Base-by-base conservation (phyloP, 2,329 filamentous ascomycete species). In the Meredithiella fracta region DNA sequence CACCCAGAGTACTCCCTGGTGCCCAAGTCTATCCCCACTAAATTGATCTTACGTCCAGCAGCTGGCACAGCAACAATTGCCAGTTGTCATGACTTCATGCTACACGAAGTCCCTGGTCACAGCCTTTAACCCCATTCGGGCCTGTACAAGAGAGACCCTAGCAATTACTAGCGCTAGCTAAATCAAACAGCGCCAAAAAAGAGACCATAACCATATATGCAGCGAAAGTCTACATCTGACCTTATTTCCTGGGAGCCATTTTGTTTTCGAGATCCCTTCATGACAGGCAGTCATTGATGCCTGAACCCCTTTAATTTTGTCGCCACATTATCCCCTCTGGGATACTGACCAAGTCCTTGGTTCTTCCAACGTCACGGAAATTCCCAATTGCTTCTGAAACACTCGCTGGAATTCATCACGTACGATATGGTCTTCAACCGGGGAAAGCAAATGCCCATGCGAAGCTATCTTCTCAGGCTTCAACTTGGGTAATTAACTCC, bases 341-440 rank as follows among this genome's bases (percentile, higher is more conserved):
- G 29, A 34, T 34, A 5, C 29, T 5, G 29, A 34, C 29, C 11
- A 34, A 34, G 29, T 34, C 5, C 29, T 11, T 34, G 11, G n/a
- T n/a, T n/a, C 29, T 5, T 34, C 5, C 29, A 34, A 5, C 5
- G 11, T 34, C 5, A 34, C 11, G 5, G 11, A 34, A 11, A 34
- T 5, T 34, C 29, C 29, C 11, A 34, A 11, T 11, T 34, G 5
- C 5, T 34, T 34, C 11, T 34, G 29, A 5, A 34, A 34, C 5
- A 5, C 11, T 34, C 11, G 11, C 29, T 34, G 29, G 29, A 34
- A 11, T 11, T 20, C 40, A 17, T 17, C n/a, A n/a, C 15, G 17
- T 44, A 17, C 40, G 17, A 44, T n/a, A 56, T 56, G 54, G 54
- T 47, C 6, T 52, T 56, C 42, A 38, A 37, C 17, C 49, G 49